Evolutionary conservation across 2,329 filamentous ascomycete genomes (phyloP).

Genomic region (Esteya vermicola): DNA sequence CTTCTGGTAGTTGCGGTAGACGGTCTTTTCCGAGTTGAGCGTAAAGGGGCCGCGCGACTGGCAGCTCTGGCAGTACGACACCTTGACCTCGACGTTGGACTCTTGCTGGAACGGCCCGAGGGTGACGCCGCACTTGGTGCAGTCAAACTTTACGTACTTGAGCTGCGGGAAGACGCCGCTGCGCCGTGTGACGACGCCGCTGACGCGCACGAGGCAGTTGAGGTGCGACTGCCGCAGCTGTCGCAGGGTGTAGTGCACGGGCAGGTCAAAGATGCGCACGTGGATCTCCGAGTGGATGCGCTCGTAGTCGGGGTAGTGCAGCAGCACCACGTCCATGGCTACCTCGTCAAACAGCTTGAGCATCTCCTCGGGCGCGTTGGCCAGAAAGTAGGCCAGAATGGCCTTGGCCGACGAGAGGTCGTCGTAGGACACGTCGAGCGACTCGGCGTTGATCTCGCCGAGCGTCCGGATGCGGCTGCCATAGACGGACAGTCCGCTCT

Average conservation of each 20-base stretch:
- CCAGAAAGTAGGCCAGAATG: slow-evolving; percentile 86
- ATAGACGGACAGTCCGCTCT: slow-evolving; percentile 81
- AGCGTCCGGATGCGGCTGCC: slow-evolving; percentile 86
- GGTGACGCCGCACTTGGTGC: slow-evolving; percentile 79
- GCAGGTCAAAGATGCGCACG: slow-evolving; percentile 88
- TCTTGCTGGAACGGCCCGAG: slow-evolving; percentile 96
- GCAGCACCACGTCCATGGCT: slow-evolving; percentile 87
- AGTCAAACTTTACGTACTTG: slow-evolving; percentile 98
- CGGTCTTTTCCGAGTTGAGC: slow-evolving; percentile 91
- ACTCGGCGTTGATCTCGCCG: slow-evolving; percentile 95
- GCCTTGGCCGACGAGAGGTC: slow-evolving; percentile 85
- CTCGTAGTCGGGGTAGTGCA: slow-evolving; percentile 96
- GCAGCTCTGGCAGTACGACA: slow-evolving; percentile 92
- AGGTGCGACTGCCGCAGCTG: slow-evolving; percentile 91
- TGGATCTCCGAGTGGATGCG: slow-evolving; percentile 96
- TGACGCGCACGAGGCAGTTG: slow-evolving; percentile 89
- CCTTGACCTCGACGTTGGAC: slow-evolving; percentile 89
- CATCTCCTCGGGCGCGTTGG: slow-evolving; percentile 89
- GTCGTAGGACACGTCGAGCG: slow-evolving; percentile 89
- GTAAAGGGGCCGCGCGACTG: slow-evolving; percentile 91
- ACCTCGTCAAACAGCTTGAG: slow-evolving; percentile 94
- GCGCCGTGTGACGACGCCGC: slow-evolving; percentile 85
- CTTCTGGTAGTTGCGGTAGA: slow-evolving; percentile 98
- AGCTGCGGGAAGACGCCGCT: slow-evolving; percentile 95
- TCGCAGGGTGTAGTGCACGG: slow-evolving; percentile 86